Percentiles rank a stretch among this genome's conserved stretches.
These are phyloP conservation scores for Fusarium nanum DNA, from an alignment of 2,329 filamentous ascomycete species.

Conservation along the genomic window DNA sequence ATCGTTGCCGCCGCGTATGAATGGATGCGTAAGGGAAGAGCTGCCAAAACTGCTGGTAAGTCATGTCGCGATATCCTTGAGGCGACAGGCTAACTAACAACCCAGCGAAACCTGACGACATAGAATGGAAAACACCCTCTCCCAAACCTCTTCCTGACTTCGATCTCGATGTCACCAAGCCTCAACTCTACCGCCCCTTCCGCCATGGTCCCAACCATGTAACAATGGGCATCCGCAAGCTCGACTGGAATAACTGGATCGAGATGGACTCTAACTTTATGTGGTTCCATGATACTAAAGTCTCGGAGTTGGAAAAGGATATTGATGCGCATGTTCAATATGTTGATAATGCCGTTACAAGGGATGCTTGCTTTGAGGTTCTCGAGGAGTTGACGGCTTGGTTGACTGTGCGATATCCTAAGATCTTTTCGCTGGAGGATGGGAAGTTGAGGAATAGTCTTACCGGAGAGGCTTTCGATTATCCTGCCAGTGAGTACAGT, in stretches of 20 bases:
- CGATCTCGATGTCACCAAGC: constrained; percentile 23
- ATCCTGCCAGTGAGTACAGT: constrained; percentile 31
- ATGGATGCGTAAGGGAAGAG: neutral
- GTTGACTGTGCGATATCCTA: constrained; percentile 26
- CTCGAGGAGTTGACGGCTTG: constrained; percentile 25
- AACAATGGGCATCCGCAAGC: constrained; percentile 36
- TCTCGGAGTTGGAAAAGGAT: constrained; percentile 30
- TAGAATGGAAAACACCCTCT: constrained; percentile 17
- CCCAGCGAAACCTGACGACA: neutral
- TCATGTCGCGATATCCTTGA: neutral
- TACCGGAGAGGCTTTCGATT: constrained; percentile 14
- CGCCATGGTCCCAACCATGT: constrained; percentile 34
- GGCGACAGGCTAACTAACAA: accelerated
- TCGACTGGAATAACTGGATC: constrained; percentile 38
- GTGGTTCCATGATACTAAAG: constrained; percentile 31
- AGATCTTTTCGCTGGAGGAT: constrained; percentile 15
- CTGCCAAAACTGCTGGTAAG: neutral
- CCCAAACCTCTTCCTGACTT: constrained; percentile 1
- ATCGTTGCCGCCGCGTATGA: neutral
- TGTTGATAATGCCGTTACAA: constrained; percentile 23
- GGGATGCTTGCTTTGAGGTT: constrained; percentile 35
- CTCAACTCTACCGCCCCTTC: constrained; percentile 30
- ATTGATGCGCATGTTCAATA: constrained; percentile 32
- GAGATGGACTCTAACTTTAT: constrained; percentile 38
- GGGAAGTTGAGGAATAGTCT: constrained; percentile 9